These are phyloP conservation scores for Fomes fomentarius DNA, from an alignment of 1,284 basidiomycete species.

Conservation along the genomic window DNA sequence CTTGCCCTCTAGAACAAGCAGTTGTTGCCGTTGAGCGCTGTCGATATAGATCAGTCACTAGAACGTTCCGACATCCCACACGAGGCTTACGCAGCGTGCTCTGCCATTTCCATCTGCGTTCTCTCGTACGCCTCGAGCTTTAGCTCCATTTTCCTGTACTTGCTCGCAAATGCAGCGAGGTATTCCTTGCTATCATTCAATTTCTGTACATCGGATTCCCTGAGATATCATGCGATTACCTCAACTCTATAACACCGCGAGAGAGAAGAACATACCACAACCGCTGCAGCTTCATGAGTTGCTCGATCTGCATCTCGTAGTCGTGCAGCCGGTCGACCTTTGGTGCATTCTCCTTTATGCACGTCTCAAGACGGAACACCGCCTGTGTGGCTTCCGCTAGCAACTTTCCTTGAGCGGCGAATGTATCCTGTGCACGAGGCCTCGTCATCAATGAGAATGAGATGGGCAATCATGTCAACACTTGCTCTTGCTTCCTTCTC, in stretches of 20 bases:
- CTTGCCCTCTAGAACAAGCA: conserved; percentile 60
- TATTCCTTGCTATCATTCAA: conserved; percentile 67
- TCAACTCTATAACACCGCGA: not conserved
- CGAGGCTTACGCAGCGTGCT: conserved; percentile 52
- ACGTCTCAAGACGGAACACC: conserved; percentile 65
- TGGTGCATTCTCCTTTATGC: conserved; percentile 70
- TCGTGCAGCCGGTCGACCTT: conserved; percentile 74
- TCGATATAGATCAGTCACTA: not conserved
- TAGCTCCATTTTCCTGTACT: conserved; percentile 66
- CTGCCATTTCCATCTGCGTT: conserved; percentile 53
- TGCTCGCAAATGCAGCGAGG: conserved; percentile 55
- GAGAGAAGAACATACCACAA: conserved; percentile 55
- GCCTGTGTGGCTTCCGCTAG: conserved; percentile 61
- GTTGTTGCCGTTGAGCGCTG: conserved; percentile 58
- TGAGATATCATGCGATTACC: conserved; percentile 30
- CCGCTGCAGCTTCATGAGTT: conserved; percentile 67
- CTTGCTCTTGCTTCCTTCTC: conserved; percentile 65
- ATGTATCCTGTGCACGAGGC: conserved; percentile 54
- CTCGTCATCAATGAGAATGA: not conserved
- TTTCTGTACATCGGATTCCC: conserved; percentile 73
- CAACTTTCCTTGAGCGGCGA: conserved; percentile 67
- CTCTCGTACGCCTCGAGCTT: conserved; percentile 59
- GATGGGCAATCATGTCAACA: not conserved
- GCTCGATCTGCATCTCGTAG: conserved; percentile 75
- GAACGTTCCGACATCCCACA: not conserved